These are phyloP conservation scores for Pestalotiopsis sp. DNA, from an alignment of 2,329 filamentous ascomycete species.

Conservation along the genomic window DNA sequence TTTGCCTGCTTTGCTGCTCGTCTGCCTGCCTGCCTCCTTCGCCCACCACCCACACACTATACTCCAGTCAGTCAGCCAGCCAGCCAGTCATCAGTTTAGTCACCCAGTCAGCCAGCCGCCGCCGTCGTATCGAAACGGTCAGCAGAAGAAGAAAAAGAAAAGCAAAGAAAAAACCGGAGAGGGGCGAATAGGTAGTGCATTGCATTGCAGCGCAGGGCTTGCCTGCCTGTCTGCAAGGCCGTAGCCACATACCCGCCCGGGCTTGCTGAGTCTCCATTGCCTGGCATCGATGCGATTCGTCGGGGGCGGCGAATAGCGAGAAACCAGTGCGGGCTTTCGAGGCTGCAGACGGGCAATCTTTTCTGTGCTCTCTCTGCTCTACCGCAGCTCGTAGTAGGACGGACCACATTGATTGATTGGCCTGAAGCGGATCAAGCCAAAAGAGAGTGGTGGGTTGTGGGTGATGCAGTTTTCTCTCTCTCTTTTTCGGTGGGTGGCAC, in stretches of 20 bases:
- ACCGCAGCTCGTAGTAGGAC: not conserved
- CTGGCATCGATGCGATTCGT: not conserved
- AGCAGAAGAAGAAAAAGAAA: not conserved
- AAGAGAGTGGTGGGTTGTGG: slow-evolving; percentile 7
- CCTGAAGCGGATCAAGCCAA: not conserved
- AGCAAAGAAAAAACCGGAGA: not conserved
- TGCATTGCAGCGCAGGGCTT: not conserved
- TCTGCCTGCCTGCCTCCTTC: not conserved
- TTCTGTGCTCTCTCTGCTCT: not conserved
- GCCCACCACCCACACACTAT: not conserved
- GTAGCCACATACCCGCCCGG: not conserved
- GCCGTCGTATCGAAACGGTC: not conserved
- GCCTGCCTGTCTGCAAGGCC: not conserved
- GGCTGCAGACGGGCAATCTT: slow-evolving; percentile 1
- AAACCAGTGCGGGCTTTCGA: not conserved
- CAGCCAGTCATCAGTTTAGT: not conserved
- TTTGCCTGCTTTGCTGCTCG: not conserved
- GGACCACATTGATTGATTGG: not conserved
- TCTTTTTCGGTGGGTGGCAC: slow-evolving; percentile 6
- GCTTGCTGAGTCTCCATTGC: not conserved
- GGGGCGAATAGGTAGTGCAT: not conserved
- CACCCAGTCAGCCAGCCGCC: not conserved
- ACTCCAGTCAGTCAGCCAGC: not conserved
- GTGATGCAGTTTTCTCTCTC: not conserved
- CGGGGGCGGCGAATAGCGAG: not conserved